phyloP scores from a whole-genome alignment of 202 grass and related monocot species.

The Hordeum pubiflorum region DNA sequence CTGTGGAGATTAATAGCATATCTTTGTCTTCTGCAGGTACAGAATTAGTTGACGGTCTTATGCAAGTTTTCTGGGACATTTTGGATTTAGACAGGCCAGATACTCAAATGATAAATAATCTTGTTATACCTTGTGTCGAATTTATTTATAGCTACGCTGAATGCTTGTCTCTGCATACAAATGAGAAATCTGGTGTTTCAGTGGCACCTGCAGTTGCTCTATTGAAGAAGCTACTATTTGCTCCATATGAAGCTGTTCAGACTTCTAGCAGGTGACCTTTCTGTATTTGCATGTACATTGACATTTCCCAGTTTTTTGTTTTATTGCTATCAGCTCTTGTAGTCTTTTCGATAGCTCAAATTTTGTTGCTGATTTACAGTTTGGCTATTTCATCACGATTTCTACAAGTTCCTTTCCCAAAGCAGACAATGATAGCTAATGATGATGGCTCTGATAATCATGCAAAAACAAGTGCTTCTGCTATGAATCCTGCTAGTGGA shows the following conservation, averaged over 20 bases:
- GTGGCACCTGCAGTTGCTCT: slow-evolving; percentile 80
- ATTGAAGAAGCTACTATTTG: slow-evolving; percentile 89
- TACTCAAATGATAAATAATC: slow-evolving; percentile 86
- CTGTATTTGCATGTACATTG: slow-evolving; percentile 15
- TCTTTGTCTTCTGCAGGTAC: slow-evolving; percentile 48
- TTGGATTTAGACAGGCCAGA: slow-evolving; percentile 88
- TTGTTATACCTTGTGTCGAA: slow-evolving; percentile 92
- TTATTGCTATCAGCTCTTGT: not conserved
- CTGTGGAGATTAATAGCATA: not conserved
- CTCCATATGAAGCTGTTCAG: slow-evolving; percentile 92
- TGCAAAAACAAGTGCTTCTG: slow-evolving; percentile 44
- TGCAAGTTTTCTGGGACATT: slow-evolving; percentile 96
- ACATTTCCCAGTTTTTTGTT: slow-evolving; percentile 11
- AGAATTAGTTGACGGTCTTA: slow-evolving; percentile 79
- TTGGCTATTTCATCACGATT: slow-evolving; percentile 96
- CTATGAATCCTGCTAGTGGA: slow-evolving; percentile 42
- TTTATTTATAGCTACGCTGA: slow-evolving; percentile 96
- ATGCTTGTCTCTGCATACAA: slow-evolving; percentile 66
- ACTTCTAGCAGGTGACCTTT: slow-evolving; percentile 84
- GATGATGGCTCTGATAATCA: slow-evolving; percentile 75
- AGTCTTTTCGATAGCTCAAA: not conserved
- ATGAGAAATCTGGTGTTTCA: slow-evolving; percentile 52
- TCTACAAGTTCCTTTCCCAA: slow-evolving; percentile 97
- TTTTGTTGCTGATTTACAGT: slow-evolving; percentile 50
- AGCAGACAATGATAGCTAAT: slow-evolving; percentile 90